Conservation (phyloP, 163 green algal genomes). For the Scenedesmus sp. region DNA sequence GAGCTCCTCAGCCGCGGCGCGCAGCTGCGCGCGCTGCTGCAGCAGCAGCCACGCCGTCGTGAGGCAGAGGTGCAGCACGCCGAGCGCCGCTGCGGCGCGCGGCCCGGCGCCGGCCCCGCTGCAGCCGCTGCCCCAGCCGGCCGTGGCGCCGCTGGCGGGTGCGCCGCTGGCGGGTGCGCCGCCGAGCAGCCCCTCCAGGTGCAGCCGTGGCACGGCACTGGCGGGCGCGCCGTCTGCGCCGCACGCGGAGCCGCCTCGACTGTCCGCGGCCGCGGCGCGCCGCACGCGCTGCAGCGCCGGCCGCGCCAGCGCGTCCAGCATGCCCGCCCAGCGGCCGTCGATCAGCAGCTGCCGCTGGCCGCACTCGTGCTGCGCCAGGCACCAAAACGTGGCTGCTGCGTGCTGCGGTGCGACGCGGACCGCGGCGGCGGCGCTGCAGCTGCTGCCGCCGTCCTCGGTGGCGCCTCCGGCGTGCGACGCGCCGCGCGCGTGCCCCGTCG, state of each 20-base stretch:
- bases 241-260: too few relatives aligned
- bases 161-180: too few relatives aligned
- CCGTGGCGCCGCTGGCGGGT: too few relatives aligned
- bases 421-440: neutral
- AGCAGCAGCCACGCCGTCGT: slow-evolving; percentile 35
- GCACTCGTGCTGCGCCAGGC: slow-evolving; percentile 14
- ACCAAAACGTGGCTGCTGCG: slow-evolving; percentile 10
- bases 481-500: too few relatives aligned
- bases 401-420: neutral
- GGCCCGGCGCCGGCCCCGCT: neutral
- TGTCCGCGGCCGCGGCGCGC: neutral
- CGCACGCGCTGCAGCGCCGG: slow-evolving; percentile 6
- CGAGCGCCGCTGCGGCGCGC: slow-evolving; percentile 4
- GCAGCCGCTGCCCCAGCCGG: neutral
- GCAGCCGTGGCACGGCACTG: slow-evolving; percentile 5
- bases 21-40: slow-evolving; percentile 12
- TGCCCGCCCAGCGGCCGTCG: slow-evolving; percentile 20
- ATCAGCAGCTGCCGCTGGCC: slow-evolving; percentile 32
- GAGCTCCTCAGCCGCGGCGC: slow-evolving; percentile 14
- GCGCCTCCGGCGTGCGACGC: neutral
- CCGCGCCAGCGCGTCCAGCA: neutral
- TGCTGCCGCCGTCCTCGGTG: neutral
- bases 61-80: slow-evolving; percentile 10
- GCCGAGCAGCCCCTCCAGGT: slow-evolving; percentile 9
- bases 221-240: too few relatives aligned